Base-by-base conservation (phyloP, 768 basidiomycete genomes). In the Tulasnella sp. region DNA sequence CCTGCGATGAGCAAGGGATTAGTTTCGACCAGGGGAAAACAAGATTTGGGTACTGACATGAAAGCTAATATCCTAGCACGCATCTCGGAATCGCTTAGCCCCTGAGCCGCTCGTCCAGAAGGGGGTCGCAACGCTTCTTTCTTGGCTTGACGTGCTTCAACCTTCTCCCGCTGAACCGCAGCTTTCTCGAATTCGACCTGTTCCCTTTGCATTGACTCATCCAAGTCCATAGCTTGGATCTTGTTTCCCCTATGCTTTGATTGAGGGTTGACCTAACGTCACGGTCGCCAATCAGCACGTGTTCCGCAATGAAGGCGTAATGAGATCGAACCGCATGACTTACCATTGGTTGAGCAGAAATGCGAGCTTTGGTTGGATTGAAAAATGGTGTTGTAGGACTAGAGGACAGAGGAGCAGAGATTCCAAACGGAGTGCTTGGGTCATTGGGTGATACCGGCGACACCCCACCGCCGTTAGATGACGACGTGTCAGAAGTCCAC, bases 61-160 rank as follows among this genome's bases (percentile, higher is more conserved):
- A 72, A 72, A 62, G 71, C 71, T 22, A 72, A 62, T 39, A 72
- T 72, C 35, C 62, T 39, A 26, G 71, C 71, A 17, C 44, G 64
- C 40, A 39, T 36, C 26, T 72, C 71, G 16, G 64, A 35, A 12
- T 72, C 71, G 12, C 32, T 39, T 7, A 72, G 62, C 2, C 71
- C 63, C 22, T 39, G 47, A 29, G 69, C 69, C 8, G 69, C 62
- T 40, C 26, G 62, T 1, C 35, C 35, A 19, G 62, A 36, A 19
- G 71, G 71, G 11, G 62, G 71, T 72, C 36, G 26, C 16, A 72
- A 22, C 37, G 71, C 71, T 63, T 37, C 62, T n/a, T 29, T 65
- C 22, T 72, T 59, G 12, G 64, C 62, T 7, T 47, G 26, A 17
- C 71, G 62, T 7, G 52, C 59, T 35, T 62, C 71, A 17, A 40